A percentile compares a stretch with the other conserved stretches of the same genome.
These are phyloP conservation scores for Hsuehochloa calcarea DNA, from an alignment of 176 grass and related monocot species.

Conservation along the genomic window DNA sequence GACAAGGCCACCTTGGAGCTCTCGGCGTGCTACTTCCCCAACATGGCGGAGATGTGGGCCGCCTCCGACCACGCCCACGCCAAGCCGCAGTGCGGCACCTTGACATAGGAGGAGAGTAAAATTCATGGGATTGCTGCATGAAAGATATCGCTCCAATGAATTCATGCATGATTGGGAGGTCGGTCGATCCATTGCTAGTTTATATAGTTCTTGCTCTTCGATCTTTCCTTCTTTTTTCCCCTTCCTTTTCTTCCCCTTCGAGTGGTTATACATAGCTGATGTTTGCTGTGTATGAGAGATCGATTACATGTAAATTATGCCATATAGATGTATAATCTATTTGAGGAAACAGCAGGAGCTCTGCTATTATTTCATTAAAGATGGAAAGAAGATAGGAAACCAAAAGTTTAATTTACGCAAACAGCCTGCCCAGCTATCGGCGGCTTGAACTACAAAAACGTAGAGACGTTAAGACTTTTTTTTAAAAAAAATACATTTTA, in stretches of 20 bases:
- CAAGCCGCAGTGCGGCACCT: conserved; percentile 34
- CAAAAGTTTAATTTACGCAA: no score
- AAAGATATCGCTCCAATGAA: not conserved
- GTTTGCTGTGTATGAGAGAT: not conserved
- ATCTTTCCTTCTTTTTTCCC: not conserved
- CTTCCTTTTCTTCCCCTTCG: no score
- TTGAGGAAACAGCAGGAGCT: no score
- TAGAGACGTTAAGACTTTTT: no score
- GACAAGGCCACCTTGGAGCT: conserved; percentile 39
- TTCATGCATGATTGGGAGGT: not conserved
- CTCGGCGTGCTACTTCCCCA: conserved; percentile 55
- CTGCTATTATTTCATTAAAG: no score
- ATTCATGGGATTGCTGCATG: not conserved
- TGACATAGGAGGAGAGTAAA: conserved; percentile 1
- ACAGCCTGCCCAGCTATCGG: no score
- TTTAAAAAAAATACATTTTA: no score
- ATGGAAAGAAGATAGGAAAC: no score
- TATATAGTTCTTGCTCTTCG: not conserved
- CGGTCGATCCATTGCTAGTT: not conserved
- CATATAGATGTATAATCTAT: not conserved
- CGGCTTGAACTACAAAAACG: no score
- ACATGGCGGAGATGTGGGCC: conserved; percentile 48
- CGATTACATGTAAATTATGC: conserved; percentile 32
- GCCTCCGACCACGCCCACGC: conserved; percentile 15
- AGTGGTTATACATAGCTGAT: not conserved